These are phyloP conservation scores for Lotmaria passim DNA, from an alignment of 208 protist genomes.

Conservation along the genomic window DNA sequence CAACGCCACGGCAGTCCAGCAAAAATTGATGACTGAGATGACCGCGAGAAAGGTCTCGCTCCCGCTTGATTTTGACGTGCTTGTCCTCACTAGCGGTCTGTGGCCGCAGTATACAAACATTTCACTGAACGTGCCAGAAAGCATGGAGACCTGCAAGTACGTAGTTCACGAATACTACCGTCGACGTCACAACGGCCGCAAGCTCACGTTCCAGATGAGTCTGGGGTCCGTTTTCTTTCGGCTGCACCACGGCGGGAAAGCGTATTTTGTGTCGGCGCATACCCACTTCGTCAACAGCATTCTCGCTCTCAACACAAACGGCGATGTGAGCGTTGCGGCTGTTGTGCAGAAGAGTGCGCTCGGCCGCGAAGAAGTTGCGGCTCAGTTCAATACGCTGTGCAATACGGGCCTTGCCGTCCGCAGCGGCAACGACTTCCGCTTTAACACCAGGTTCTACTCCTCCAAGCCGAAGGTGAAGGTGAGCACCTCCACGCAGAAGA, in stretches of 20 bases:
- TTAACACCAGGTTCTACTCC: conserved; percentile 49
- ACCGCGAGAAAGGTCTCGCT: conserved; percentile 30
- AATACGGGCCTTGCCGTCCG: conserved; percentile 35
- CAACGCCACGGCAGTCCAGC: conserved; percentile 26
- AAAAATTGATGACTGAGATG: conserved; percentile 36
- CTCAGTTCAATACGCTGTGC: conserved; percentile 50
- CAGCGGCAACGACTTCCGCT: conserved; percentile 33
- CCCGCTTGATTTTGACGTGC: conserved; percentile 61
- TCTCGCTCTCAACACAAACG: conserved; percentile 49
- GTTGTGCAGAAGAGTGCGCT: conserved; percentile 30
- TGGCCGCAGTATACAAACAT: conserved; percentile 67
- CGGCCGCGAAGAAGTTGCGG: conserved; percentile 28
- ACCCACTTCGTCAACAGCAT: conserved; percentile 78
- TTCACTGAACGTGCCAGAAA: conserved; percentile 39
- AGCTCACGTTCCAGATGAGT: conserved; percentile 67
- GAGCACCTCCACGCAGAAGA: conserved; percentile 22
- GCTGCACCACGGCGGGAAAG: conserved; percentile 39
- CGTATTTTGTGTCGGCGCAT: conserved; percentile 61
- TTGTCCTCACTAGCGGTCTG: conserved; percentile 67
- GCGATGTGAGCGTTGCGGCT: conserved; percentile 16
- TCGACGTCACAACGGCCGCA: conserved; percentile 70
- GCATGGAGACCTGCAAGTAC: conserved; percentile 63
- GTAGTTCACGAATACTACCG: conserved; percentile 69
- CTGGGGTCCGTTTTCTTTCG: conserved; percentile 70
- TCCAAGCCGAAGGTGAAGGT: conserved; percentile 39